A percentile compares a stretch with the other conserved stretches of the same genome.
Conservation (phyloP, 2,329 filamentous ascomycete genomes). For the Bipolaris zeicola region DNA sequence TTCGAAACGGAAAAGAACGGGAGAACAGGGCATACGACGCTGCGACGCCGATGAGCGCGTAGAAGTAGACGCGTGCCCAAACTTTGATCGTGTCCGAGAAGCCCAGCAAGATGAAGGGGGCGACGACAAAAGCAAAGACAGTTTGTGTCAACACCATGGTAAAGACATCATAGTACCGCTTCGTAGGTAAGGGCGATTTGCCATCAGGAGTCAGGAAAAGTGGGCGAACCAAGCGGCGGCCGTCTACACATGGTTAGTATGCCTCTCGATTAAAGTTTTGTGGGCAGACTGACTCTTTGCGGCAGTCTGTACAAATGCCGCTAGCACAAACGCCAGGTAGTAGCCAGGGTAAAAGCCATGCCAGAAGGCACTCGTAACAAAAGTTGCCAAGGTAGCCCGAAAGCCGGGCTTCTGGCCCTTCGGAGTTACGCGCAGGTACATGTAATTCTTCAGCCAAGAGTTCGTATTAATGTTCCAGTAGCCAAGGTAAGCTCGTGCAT, state of each 20-base stretch:
- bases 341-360: slow-evolving; percentile 98
- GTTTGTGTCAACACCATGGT: slow-evolving; percentile 78
- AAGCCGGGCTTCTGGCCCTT: slow-evolving; percentile 97
- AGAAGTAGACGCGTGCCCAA: slow-evolving; percentile 91
- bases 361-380: slow-evolving; percentile 94
- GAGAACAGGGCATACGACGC: slow-evolving; percentile 75
- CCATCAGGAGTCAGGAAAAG: slow-evolving; percentile 87
- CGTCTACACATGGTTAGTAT: slow-evolving; percentile 62
- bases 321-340: slow-evolving; percentile 87
- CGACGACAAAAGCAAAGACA: slow-evolving; percentile 80
- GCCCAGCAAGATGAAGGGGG: slow-evolving; percentile 83
- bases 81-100: slow-evolving; percentile 72
- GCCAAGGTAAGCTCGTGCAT: slow-evolving; percentile 87
- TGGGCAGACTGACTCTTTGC: slow-evolving; percentile 79
- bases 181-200: slow-evolving; percentile 60
- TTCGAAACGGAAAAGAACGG: slow-evolving; percentile 70
- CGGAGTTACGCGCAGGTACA: slow-evolving; percentile 93
- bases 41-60: slow-evolving; percentile 71
- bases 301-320: slow-evolving; percentile 87
- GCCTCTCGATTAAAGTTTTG: background rate
- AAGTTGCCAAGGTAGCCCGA: slow-evolving; percentile 90
- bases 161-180: slow-evolving; percentile 83
- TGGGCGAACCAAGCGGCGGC: slow-evolving; percentile 84
- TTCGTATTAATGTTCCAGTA: slow-evolving; percentile 99
- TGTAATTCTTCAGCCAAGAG: slow-evolving; percentile 92